phyloP scores from a whole-genome alignment of 495 filamentous ascomycete species.

The Friedmanniomyces endolithicus region DNA sequence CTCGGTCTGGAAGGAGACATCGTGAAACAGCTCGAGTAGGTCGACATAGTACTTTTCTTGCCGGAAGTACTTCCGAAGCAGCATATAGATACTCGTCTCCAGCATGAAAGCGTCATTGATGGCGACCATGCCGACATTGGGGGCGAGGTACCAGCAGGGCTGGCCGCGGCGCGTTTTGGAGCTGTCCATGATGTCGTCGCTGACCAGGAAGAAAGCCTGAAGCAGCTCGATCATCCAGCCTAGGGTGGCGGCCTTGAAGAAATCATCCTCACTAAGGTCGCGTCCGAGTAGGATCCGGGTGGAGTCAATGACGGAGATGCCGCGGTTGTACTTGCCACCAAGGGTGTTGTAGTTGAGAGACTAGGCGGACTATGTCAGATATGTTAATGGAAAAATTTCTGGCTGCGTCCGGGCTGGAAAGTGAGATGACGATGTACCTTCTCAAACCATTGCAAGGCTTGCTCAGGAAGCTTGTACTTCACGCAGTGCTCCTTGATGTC shows the following conservation, averaged over 20 bases:
- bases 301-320: constrained; percentile 94
- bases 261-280: constrained; percentile 63
- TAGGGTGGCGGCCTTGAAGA: constrained; percentile 69
- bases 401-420: too few species aligned
- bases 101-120: constrained; percentile 99
- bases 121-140: constrained; percentile 79
- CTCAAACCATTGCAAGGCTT: constrained; percentile 78
- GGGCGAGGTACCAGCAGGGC: constrained; percentile 89
- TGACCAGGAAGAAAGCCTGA: constrained; percentile 97
- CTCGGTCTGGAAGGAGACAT: constrained; percentile 84
- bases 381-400: background rate
- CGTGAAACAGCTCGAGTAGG: constrained; percentile 89
- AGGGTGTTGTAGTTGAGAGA: constrained; percentile 65
- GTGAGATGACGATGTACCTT: constrained; percentile 46
- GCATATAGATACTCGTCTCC: constrained; percentile 74
- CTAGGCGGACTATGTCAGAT: constrained; percentile 15
- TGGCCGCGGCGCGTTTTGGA: constrained; percentile 84
- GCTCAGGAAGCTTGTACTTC: constrained; percentile 66
- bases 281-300: constrained; percentile 62
- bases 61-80: constrained; percentile 88
- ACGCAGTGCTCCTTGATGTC: constrained; percentile 63
- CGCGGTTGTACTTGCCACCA: constrained; percentile 96
- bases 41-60: constrained; percentile 75
- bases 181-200: constrained; percentile 96
- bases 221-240: constrained; percentile 97